phyloP scores from a whole-genome alignment of 176 grass and related monocot species.

The Ampelocalamus luodianensis region DNA sequence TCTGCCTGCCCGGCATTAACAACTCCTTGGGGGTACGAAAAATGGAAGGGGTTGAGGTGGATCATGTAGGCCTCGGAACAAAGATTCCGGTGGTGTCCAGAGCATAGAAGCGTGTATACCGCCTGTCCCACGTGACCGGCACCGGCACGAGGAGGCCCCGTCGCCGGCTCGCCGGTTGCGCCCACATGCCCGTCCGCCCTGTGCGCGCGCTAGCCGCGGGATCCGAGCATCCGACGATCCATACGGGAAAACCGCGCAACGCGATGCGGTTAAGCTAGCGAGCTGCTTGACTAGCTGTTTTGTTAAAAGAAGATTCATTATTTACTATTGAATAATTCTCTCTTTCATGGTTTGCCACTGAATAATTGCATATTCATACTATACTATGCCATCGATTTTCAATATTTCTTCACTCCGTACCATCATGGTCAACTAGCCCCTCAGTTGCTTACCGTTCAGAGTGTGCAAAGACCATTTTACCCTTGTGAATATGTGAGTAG shows the following conservation, averaged over 20 bases:
- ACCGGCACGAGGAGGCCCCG: conserved; percentile 40
- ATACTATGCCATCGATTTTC: too few species aligned
- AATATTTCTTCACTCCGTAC: too few species aligned
- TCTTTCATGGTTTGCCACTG: too few species aligned
- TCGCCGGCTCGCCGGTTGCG: conserved; percentile 64
- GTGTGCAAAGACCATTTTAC: too few species aligned
- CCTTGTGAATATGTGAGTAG: too few species aligned
- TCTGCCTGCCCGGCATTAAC: conserved; percentile 13
- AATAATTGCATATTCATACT: too few species aligned
- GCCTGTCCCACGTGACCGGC: conserved; percentile 61
- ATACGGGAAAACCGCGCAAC: not conserved
- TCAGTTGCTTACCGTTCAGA: too few species aligned
- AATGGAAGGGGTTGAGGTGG: conserved; percentile 3
- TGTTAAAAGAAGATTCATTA: not conserved
- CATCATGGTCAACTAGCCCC: too few species aligned
- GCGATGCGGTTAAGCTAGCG: not conserved
- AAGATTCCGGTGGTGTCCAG: conserved; percentile 59
- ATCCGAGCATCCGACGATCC: conserved; percentile 41
- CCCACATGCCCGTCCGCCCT: conserved; percentile 39
- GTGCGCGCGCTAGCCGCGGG: conserved; percentile 5
- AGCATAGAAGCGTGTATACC: conserved; percentile 54
- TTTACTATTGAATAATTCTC: too few species aligned
- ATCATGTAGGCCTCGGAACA: conserved; percentile 58
- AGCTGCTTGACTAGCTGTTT: conserved; percentile 29
- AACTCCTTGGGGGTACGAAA: not conserved